These are phyloP conservation scores for Stemphylium lycopersici DNA, from an alignment of 2,329 filamentous ascomycete species.

Conservation along the genomic window DNA sequence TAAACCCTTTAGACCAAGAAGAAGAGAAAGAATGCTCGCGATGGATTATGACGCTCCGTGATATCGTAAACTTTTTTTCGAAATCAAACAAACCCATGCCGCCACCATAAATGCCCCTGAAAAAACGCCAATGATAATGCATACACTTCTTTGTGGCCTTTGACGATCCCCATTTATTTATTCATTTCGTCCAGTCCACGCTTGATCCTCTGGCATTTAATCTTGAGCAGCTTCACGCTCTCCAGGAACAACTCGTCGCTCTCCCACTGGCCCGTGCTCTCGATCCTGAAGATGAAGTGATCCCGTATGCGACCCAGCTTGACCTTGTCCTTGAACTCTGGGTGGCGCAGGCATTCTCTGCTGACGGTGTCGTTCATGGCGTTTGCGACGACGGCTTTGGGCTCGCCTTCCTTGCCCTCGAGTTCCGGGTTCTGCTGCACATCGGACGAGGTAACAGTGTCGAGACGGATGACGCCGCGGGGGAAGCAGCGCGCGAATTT, in stretches of 20 bases:
- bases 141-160: neutral
- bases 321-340: constrained; percentile 94
- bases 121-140: constrained; percentile 38
- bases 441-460: constrained; percentile 72
- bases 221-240: constrained; percentile 81
- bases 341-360: constrained; percentile 87
- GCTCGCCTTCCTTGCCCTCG: constrained; percentile 76
- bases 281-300: constrained; percentile 96
- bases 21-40: neutral
- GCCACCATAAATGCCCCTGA: constrained; percentile 18
- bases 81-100: neutral
- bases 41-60: constrained; percentile 11
- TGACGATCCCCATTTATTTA: constrained; percentile 21
- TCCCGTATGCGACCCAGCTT: constrained; percentile 88
- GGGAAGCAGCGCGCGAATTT: constrained; percentile 94
- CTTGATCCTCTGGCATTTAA: constrained; percentile 79
- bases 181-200: constrained; percentile 64
- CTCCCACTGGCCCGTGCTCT: constrained; percentile 94
- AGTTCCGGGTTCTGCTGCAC: constrained; percentile 67
- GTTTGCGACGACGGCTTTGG: constrained; percentile 85
- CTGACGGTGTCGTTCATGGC: constrained; percentile 95
- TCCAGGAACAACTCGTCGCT: constrained; percentile 94
- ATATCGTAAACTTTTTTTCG: constrained; percentile 30
- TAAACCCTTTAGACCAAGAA: neutral
- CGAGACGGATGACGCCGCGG: constrained; percentile 80